Percentiles rank a stretch among this genome's conserved stretches.
These are phyloP conservation scores for Pichia deserticola DNA, from an alignment of 805 yeast genomes.

Conservation along the genomic window DNA sequence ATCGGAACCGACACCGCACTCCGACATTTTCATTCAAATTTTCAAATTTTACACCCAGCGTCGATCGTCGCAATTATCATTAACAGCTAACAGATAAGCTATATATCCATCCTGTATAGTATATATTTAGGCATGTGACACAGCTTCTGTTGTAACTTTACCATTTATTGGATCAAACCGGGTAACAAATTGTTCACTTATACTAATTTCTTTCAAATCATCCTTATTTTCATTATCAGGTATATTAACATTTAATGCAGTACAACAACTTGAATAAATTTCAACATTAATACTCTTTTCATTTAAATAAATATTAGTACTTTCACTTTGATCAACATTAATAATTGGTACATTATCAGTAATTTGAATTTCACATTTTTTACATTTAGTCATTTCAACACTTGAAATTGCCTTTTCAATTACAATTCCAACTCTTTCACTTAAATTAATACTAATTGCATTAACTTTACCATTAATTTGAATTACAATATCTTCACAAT, in stretches of 20 bases:
- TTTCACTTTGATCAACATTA: slow-evolving; percentile 82
- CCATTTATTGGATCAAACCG: slow-evolving; percentile 44
- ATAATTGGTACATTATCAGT: slow-evolving; percentile 77
- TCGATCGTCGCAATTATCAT: not conserved
- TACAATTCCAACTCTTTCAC: slow-evolving; percentile 66
- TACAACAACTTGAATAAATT: slow-evolving; percentile 75
- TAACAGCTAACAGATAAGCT: too few species aligned
- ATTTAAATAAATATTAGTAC: slow-evolving; percentile 59
- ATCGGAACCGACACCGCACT: slow-evolving; percentile 2
- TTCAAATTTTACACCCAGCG: not conserved
- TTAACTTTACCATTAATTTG: slow-evolving; percentile 89
- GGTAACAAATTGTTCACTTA: slow-evolving; percentile 90
- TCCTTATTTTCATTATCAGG: slow-evolving; percentile 43
- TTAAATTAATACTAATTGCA: slow-evolving; percentile 72
- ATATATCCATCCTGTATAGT: too few species aligned
- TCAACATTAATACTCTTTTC: slow-evolving; percentile 40
- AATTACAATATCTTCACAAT: slow-evolving; percentile 64
- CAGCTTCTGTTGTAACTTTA: slow-evolving; percentile 54
- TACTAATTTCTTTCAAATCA: slow-evolving; percentile 73
- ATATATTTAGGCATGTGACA: slow-evolving; percentile 85
- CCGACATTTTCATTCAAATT: not conserved
- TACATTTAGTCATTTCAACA: slow-evolving; percentile 76
- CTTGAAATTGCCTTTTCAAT: slow-evolving; percentile 83
- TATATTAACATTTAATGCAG: slow-evolving; percentile 77
- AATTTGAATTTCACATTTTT: slow-evolving; percentile 77